Conservation (phyloP, 495 filamentous ascomycete genomes). For the Penicillium robsamsonii region DNA sequence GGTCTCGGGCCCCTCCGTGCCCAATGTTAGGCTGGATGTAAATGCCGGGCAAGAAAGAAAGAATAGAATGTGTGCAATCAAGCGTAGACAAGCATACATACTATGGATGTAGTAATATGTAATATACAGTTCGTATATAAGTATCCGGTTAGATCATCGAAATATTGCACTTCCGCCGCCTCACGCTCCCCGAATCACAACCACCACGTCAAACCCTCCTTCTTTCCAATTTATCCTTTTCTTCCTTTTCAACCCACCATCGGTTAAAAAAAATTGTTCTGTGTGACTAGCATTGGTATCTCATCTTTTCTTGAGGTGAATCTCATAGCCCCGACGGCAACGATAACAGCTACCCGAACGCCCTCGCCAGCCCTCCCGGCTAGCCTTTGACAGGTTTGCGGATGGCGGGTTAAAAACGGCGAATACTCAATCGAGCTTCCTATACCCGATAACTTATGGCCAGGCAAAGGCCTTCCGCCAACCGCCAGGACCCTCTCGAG, state of each 20-base stretch:
- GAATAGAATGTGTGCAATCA: no score
- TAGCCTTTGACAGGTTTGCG: conserved; percentile 30
- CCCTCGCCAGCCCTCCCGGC: conserved; percentile 22
- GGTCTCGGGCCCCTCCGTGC: conserved; percentile 9
- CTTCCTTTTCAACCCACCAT: conserved; percentile 1
- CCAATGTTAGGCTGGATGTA: conserved; percentile 8
- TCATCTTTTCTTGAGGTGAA: neutral
- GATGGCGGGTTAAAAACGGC: conserved; percentile 51
- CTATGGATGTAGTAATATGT: neutral
- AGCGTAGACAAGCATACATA: no score
- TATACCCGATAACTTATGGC: conserved; percentile 51
- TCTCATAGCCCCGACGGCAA: conserved; percentile 18
- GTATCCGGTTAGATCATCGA: conserved; percentile 24
- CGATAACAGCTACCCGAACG: conserved; percentile 6
- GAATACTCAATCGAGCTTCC: conserved; percentile 35
- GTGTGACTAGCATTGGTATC: neutral
- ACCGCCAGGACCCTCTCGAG: conserved; percentile 52
- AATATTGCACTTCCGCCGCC: conserved; percentile 39
- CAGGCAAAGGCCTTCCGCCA: conserved; percentile 48
- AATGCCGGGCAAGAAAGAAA: neutral
- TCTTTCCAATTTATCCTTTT: conserved; percentile 10
- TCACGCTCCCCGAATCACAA: conserved; percentile 41
- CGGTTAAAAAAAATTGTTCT: neutral
- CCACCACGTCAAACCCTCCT: conserved; percentile 28
- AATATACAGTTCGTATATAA: neutral